Percentiles rank a stretch among this genome's conserved stretches.
phyloP scores from a whole-genome alignment of 1,139 yeast genomes.

The Zygosaccharomyces pseudobailii region DNA sequence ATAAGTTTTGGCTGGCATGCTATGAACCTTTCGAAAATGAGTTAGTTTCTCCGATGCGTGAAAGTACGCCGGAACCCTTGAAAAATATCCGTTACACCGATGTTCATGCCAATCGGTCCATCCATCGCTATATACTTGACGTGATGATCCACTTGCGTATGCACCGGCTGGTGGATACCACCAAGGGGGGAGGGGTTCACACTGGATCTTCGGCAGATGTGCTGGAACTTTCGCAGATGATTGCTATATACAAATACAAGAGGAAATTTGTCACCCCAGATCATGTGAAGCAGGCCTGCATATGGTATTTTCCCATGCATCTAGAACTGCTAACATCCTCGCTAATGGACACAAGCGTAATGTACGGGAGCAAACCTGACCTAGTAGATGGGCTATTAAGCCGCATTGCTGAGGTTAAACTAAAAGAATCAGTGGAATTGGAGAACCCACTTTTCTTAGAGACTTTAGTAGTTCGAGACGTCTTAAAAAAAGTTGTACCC shows the following conservation, averaged over 20 bases:
- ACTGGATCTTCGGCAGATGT: slow-evolving; percentile 25
- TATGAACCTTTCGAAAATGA: slow-evolving; percentile 12
- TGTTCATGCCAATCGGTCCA: slow-evolving; percentile 21
- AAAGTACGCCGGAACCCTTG: neutral
- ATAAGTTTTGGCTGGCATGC: slow-evolving; percentile 31
- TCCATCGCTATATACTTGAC: slow-evolving; percentile 32
- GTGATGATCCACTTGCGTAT: slow-evolving; percentile 32
- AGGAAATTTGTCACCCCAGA: slow-evolving; percentile 28
- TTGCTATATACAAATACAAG: slow-evolving; percentile 15
- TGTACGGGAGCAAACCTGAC: slow-evolving; percentile 30
- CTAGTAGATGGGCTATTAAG: slow-evolving; percentile 28
- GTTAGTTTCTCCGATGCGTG: neutral
- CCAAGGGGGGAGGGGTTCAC: slow-evolving; percentile 32
- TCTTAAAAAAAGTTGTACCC: slow-evolving; percentile 29
- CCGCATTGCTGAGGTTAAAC: slow-evolving; percentile 20
- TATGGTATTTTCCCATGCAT: slow-evolving; percentile 33
- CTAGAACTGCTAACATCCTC: slow-evolving; percentile 22
- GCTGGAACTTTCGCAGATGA: slow-evolving; percentile 21
- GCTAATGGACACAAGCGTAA: slow-evolving; percentile 25
- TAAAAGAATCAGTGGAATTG: slow-evolving; percentile 15
- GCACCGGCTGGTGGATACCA: slow-evolving; percentile 30
- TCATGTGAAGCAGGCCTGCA: slow-evolving; percentile 26
- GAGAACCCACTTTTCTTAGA: slow-evolving; percentile 29
- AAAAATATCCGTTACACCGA: slow-evolving; percentile 4
- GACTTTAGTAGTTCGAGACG: slow-evolving; percentile 27